These are phyloP conservation scores for Marchantia paleacea DNA, from an alignment of 225 moss, liverwort and hornwort genomes.

Conservation along the genomic window DNA sequence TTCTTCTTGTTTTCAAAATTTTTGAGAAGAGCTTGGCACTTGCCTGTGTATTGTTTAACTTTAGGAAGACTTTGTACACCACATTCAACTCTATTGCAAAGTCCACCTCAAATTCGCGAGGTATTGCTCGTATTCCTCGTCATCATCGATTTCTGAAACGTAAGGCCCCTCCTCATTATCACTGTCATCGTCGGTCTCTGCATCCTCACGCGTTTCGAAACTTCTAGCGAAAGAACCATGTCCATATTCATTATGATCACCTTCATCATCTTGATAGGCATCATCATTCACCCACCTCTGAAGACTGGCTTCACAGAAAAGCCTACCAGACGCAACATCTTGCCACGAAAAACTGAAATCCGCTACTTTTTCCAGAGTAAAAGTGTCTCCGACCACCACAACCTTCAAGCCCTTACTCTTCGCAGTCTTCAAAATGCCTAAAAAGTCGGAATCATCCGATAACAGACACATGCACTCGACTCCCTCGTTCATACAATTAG, in stretches of 20 bases:
- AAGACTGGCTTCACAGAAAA: background rate
- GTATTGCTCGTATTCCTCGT: background rate
- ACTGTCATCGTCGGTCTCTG: background rate
- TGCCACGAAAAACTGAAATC: constrained; percentile 8
- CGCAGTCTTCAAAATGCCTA: constrained; percentile 11
- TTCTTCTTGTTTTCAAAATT: too few relatives aligned
- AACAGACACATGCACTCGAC: constrained; percentile 65
- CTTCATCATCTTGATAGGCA: background rate
- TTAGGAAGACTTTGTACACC: background rate
- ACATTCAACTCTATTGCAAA: background rate
- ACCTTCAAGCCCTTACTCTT: constrained; percentile 5
- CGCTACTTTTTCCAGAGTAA: background rate
- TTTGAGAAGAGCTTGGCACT: too few relatives aligned
- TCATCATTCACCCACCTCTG: constrained; percentile 1
- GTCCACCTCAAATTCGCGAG: background rate
- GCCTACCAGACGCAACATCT: constrained; percentile 14
- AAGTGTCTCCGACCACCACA: constrained; percentile 15
- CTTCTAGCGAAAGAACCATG: background rate
- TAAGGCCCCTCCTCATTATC: background rate
- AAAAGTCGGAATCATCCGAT: constrained; percentile 65
- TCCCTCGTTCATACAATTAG: constrained; percentile 50
- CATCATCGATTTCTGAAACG: constrained; percentile 2
- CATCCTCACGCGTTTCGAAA: background rate
- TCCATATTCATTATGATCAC: background rate
- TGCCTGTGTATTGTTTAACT: too few relatives aligned